Evolutionary conservation across 2,329 filamentous ascomycete species (phyloP).

Genomic region (Bipolaris victoriae): DNA sequence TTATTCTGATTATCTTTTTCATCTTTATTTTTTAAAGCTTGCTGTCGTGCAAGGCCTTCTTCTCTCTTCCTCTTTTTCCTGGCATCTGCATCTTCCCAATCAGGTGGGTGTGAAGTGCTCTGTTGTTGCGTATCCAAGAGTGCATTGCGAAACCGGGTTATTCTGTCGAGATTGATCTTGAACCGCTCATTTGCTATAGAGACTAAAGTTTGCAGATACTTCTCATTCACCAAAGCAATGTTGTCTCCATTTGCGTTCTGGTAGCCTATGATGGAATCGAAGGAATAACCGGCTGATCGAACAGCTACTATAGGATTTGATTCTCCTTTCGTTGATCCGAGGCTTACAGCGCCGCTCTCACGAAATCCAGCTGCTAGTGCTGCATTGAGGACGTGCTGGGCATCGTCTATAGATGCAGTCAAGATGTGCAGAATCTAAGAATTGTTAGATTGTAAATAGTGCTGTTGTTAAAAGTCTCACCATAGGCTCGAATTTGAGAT

Average conservation of each 20-base stretch:
- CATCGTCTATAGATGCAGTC: slow-evolving; percentile 74
- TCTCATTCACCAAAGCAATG: slow-evolving; percentile 63
- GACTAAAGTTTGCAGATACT: slow-evolving; percentile 71
- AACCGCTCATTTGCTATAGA: slow-evolving; percentile 77
- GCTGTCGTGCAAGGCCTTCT: slow-evolving; percentile 60
- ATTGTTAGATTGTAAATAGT: slow-evolving; percentile 27
- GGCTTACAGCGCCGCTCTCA: slow-evolving; percentile 82
- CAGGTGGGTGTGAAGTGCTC: slow-evolving; percentile 15
- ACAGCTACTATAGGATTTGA: slow-evolving; percentile 80
- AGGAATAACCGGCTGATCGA: slow-evolving; percentile 78
- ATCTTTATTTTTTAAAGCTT: slow-evolving; percentile 25
- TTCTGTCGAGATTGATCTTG: slow-evolving; percentile 69
- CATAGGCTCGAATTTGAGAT: slow-evolving; percentile 96
- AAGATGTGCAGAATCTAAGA: slow-evolving; percentile 85
- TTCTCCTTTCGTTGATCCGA: slow-evolving; percentile 52
- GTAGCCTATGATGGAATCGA: slow-evolving; percentile 80
- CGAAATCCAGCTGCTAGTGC: slow-evolving; percentile 85
- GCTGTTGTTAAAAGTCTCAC: slow-evolving; percentile 58
- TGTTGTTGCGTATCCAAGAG: slow-evolving; percentile 49
- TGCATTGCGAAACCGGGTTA: slow-evolving; percentile 65
- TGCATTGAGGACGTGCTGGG: slow-evolving; percentile 75
- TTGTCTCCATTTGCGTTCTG: slow-evolving; percentile 47
- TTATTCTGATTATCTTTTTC: background rate
- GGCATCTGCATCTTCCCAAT: slow-evolving; percentile 51
- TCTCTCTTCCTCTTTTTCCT: slow-evolving; percentile 50